Evolutionary conservation across 2,329 filamentous ascomycete species (phyloP).

Genomic region (Paramyrothecium roridum): DNA sequence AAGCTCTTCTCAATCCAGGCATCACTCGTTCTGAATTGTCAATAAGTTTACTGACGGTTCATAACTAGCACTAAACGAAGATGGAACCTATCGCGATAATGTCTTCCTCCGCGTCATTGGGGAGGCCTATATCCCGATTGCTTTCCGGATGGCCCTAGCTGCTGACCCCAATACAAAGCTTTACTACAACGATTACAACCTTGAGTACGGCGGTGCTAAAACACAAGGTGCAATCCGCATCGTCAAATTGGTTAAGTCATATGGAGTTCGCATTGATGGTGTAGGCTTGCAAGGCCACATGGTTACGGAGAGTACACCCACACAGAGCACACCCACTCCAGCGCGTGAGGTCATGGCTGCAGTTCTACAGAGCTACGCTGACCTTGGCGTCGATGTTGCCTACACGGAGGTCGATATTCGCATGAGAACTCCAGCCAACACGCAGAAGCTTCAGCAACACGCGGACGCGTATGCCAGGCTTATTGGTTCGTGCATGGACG

Average conservation of each 20-base stretch:
- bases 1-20: not conserved
- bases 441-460: conserved; percentile 35
- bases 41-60: not conserved
- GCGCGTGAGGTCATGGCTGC: conserved; percentile 20
- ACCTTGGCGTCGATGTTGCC: conserved; percentile 43
- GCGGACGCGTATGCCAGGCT: conserved; percentile 33
- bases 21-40: not conserved
- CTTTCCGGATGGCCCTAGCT: conserved; percentile 44
- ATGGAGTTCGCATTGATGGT: conserved; percentile 45
- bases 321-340: conserved; percentile 27
- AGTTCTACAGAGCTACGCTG: conserved; percentile 37
- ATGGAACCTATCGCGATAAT: conserved; percentile 40
- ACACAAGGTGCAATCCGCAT: conserved; percentile 26
- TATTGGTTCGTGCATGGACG: conserved; percentile 19
- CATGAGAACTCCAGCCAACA: conserved; percentile 33
- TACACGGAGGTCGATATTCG: conserved; percentile 52
- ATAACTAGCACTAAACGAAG: conserved; percentile 38
- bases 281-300: conserved; percentile 51
- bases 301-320: conserved; percentile 32
- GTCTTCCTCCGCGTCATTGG: conserved; percentile 47
- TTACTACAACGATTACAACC: conserved; percentile 53
- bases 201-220: conserved; percentile 37
- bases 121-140: conserved; percentile 45
- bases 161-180: conserved; percentile 45
- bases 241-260: conserved; percentile 24